Base-by-base conservation (phyloP, 768 basidiomycete species). In the Cantharellus anzutake region DNA sequence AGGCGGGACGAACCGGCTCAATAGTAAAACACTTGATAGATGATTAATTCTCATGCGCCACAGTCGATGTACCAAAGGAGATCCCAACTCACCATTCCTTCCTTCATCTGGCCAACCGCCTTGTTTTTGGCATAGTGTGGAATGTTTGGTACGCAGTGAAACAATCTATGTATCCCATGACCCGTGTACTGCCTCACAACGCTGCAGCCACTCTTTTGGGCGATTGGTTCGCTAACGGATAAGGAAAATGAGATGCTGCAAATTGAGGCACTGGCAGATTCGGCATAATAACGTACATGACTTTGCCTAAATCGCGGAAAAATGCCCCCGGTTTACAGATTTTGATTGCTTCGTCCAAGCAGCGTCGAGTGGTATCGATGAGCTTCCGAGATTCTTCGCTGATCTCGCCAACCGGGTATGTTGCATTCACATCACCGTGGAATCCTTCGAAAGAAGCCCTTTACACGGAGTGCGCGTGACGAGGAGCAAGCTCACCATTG, bases 121-220 rank as follows among this genome's bases (percentile, higher is more conserved):
- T 92, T 94, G 67, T 89, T 93, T 69, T 91, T 91, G 29, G 88
- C 89, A 65, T 94, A 96, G 71, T 96, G 93, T 5, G 91, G 89
- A 44, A 96, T 80, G 69, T 92, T 96, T 1, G 93, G 93, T 0
- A 81, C 3, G n/a, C 72, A 73, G 68, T 96, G 92, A 76, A 94
- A 96, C 62, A 89, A 73, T 60, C 86, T 73, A 69, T 94, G 83
- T 67, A 91, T 79, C 42, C 92, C 91, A 68, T 94, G 93, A 11
- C 89, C 93, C 2, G 86, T 90, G 70, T 92, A 98, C 38, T 83
- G 83, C 66, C 89, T 80, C 41, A 98, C 91, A 44, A 88, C 85
- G n/a, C 86, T 79, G 71, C 90, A 98, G 3, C 84, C 85, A 60
- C 83, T 83, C 14, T 81, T 76, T 60, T 81, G 82, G 48, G 90